A percentile compares a stretch with the other conserved stretches of the same genome.
These are phyloP conservation scores for Pythium plurisporium DNA, from an alignment of 352 stramenopile species.

Conservation along the genomic window DNA sequence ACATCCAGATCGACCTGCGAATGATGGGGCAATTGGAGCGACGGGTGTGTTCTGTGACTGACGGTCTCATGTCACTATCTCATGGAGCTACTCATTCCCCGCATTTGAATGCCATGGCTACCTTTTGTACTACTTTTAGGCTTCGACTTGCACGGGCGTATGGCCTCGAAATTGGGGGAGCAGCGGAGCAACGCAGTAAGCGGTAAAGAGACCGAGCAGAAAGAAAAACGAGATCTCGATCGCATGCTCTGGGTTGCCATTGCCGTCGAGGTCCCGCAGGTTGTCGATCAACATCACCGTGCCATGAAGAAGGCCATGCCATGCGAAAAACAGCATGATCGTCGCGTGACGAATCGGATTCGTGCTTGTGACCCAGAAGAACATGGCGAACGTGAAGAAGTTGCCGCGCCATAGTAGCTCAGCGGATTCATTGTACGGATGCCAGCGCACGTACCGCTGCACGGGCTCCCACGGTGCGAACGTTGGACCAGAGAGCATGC, in stretches of 20 bases:
- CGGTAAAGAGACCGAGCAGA: constrained; percentile 1
- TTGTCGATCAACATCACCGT: constrained; percentile 4
- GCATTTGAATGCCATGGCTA: too few species aligned
- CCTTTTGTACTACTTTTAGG: too few species aligned
- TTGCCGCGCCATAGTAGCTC: constrained; percentile 10
- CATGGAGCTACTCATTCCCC: too few species aligned
- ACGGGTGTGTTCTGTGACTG: too few species aligned
- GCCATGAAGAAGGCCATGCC: constrained; percentile 3
- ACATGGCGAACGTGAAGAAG: constrained; percentile 5
- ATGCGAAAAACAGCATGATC: constrained; percentile 12
- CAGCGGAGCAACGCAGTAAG: background rate
- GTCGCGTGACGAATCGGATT: background rate
- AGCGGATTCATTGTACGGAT: constrained; percentile 2
- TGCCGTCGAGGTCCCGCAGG: background rate
- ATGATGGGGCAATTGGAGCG: too few species aligned
- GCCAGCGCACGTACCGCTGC: constrained; percentile 9
- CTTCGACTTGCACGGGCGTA: background rate
- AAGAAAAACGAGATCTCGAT: constrained; percentile 11
- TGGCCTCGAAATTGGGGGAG: background rate
- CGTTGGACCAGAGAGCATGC: constrained; percentile 6
- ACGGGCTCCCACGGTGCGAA: constrained; percentile 8
- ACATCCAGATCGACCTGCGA: too few species aligned
- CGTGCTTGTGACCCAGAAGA: background rate
- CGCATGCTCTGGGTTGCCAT: constrained; percentile 6
- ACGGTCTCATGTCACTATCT: too few species aligned